Base-by-base conservation (phyloP, 805 yeast genomes). In the Suhomyces sp. region DNA sequence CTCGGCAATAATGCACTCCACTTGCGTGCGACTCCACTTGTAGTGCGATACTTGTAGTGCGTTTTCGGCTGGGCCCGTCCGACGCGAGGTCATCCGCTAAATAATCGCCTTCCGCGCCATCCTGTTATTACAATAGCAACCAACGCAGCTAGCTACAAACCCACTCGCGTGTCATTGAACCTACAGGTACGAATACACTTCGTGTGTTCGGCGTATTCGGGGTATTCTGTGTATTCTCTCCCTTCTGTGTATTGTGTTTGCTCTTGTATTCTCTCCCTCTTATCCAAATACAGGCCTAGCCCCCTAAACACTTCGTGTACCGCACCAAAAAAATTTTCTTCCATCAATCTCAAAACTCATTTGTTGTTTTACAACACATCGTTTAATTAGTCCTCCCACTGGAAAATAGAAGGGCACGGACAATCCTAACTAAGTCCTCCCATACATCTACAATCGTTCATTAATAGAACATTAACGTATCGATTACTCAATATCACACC, bases 311-410 rank as follows among this genome's bases (percentile, higher is more conserved):
- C 26, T 7, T 13, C 51, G 51, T 48, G 51, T 29, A 9, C 51
- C 26, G 31, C 29, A 19, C 23, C 51, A 48, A 41, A 48, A 48
- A 48, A 48, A 26, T 48, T 48, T 48, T 48, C 51, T 45, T 31
- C 33, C 46, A 15, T 41, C 50, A 48, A 19, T 24, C 40, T 33
- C 44, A 47, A 17, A 47, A 47, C 50, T 36, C 51, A 41, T 41
- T 48, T 48, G 51, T 48, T 48, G 51, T 48, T 41, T 38, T 36
- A 47, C 49, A 35, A 47, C 49, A 24, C 49, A 31, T 24, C 49
- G 44, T 47, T 31, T 24, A 22, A 27, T 15, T 27, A 22, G 48
- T 33, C 48, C 40, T 31, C 40, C 33, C 40, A 15, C 42, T 27
- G 40, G 48, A 31, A 46, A 31, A 24, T 33, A 46, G 23, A 44